Conservation (phyloP, 1,284 basidiomycete species). For the Rugosomyces carneus region DNA sequence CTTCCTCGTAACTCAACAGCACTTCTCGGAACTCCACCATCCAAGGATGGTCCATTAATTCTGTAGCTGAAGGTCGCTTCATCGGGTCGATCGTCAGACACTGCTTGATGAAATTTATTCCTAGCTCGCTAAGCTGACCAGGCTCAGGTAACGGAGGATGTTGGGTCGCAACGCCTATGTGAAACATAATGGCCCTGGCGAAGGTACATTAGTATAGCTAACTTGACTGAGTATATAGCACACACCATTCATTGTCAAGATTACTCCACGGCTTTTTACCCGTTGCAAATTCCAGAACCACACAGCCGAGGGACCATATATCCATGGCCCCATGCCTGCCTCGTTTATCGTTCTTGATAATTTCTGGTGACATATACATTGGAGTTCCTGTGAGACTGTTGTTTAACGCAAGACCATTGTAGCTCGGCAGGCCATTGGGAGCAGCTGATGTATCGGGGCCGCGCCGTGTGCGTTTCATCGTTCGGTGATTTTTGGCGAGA, state of each 20-base stretch:
- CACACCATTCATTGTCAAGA: slow-evolving; percentile 96
- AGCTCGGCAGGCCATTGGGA: slow-evolving; percentile 23
- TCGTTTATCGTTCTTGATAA: slow-evolving; percentile 89
- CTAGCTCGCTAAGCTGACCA: slow-evolving; percentile 82
- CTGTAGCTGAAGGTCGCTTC: slow-evolving; percentile 77
- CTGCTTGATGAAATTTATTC: slow-evolving; percentile 91
- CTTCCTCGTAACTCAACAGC: slow-evolving; percentile 60
- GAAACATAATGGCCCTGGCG: slow-evolving; percentile 95
- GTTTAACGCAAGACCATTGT: slow-evolving; percentile 53
- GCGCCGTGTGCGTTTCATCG: slow-evolving; percentile 72
- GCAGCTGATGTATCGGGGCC: slow-evolving; percentile 31
- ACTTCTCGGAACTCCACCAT: slow-evolving; percentile 76
- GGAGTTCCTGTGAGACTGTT: slow-evolving; percentile 95
- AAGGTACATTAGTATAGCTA: slow-evolving; percentile 11
- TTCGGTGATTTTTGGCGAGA: slow-evolving; percentile 88
- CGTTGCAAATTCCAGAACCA: slow-evolving; percentile 93
- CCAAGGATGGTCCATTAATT: slow-evolving; percentile 90
- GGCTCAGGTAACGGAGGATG: slow-evolving; percentile 94
- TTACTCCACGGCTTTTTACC: slow-evolving; percentile 98
- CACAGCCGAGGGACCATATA: slow-evolving; percentile 96
- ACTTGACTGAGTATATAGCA: slow-evolving; percentile 11
- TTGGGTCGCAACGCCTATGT: slow-evolving; percentile 95
- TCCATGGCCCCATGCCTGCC: slow-evolving; percentile 96
- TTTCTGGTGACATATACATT: slow-evolving; percentile 99
- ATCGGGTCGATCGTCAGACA: slow-evolving; percentile 89